phyloP scores from a whole-genome alignment of 371 early-diverging fungal genomes.

The Zychaea mexicana region DNA sequence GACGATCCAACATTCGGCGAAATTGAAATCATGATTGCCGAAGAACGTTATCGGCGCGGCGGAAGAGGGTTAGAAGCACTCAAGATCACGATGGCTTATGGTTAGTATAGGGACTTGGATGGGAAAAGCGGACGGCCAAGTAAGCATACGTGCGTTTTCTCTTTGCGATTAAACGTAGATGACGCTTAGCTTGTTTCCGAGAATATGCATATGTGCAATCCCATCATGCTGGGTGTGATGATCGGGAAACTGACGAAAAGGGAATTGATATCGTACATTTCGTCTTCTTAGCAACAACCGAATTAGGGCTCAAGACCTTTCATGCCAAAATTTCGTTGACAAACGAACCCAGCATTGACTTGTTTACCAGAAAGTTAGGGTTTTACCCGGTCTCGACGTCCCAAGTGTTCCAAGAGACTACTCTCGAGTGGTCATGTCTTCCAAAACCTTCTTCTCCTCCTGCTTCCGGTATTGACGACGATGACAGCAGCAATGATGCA shows the following conservation, averaged over 20 bases:
- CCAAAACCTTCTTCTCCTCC: neutral
- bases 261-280: neutral
- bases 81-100: slow-evolving; percentile 83
- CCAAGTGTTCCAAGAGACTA: slow-evolving; percentile 77
- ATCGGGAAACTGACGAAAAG: neutral
- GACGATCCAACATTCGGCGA: slow-evolving; percentile 76
- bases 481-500: slow-evolving; percentile 22
- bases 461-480: slow-evolving; percentile 10
- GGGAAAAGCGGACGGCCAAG: slow-evolving; percentile 18
- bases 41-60: slow-evolving; percentile 60
- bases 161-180: too few species aligned
- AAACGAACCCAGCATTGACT: slow-evolving; percentile 69
- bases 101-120: too few species aligned
- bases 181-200: too few species aligned
- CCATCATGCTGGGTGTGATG: too few species aligned
- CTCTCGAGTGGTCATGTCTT: slow-evolving; percentile 54
- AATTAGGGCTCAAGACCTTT: slow-evolving; percentile 64
- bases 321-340: slow-evolving; percentile 80
- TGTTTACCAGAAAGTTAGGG: slow-evolving; percentile 73
- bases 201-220: too few species aligned
- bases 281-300: slow-evolving; percentile 37
- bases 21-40: slow-evolving; percentile 95
- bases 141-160: too few species aligned
- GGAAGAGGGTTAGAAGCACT: slow-evolving; percentile 78
- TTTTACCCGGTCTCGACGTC: slow-evolving; percentile 70